Evolutionary conservation across 345 rosid genomes (phyloP).

Genomic region (Melaleuca quinquenervia): DNA sequence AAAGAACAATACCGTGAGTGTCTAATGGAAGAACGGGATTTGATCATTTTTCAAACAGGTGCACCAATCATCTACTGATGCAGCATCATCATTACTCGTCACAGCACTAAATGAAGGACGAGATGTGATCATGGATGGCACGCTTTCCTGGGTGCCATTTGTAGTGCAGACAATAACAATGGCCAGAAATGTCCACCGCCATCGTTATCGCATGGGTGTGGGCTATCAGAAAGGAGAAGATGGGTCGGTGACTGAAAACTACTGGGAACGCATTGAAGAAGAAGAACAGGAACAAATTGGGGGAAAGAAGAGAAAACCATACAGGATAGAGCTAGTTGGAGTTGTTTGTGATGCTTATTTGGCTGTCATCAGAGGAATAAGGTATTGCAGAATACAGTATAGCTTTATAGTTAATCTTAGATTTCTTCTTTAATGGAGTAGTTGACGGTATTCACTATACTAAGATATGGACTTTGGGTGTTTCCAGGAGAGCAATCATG

Average conservation of each 20-base stretch:
- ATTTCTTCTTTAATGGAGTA: not conserved
- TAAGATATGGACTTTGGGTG: not conserved
- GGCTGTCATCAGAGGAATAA: constrained; percentile 89
- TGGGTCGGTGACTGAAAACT: constrained; percentile 63
- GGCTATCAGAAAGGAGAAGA: constrained; percentile 58
- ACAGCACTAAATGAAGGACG: constrained; percentile 90
- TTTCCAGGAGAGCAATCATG: constrained; percentile 81
- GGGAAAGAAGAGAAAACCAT: constrained; percentile 54
- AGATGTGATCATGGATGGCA: constrained; percentile 95
- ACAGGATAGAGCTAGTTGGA: constrained; percentile 90
- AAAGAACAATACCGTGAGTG: not conserved
- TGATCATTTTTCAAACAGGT: constrained; percentile 32
- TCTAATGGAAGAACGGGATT: not conserved
- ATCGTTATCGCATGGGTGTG: constrained; percentile 75
- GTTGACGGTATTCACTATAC: not conserved
- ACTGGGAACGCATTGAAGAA: constrained; percentile 70
- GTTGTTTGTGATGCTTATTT: constrained; percentile 91
- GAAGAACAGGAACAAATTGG: constrained; percentile 37
- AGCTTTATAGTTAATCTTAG: not conserved
- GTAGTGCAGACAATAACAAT: constrained; percentile 81
- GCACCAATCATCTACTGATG: constrained; percentile 93
- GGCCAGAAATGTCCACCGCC: constrained; percentile 82
- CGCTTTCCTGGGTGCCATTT: constrained; percentile 86
- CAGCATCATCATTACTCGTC: constrained; percentile 85
- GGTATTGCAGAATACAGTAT: constrained; percentile 19